Base-by-base conservation (phyloP, 345 rosid species). In the Erysimum cheiranthoides region DNA sequence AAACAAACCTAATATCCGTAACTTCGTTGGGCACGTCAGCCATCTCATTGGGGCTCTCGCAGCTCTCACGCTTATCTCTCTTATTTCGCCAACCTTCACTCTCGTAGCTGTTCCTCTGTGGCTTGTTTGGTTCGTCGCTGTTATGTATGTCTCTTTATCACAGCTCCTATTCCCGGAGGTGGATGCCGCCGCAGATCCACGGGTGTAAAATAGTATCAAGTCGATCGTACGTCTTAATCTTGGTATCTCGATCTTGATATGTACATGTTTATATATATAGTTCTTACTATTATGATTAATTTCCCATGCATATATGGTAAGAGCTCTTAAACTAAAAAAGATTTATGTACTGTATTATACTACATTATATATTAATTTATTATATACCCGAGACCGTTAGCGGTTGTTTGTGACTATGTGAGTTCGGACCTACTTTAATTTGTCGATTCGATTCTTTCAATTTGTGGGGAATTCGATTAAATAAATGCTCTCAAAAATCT, bases 41-140 rank as follows among this genome's bases (percentile, higher is more conserved):
- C 70, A 66, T 66, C 70, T 66, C 70, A 3, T 16, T 16, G 70
- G 70, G 10, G 70, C 58, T 50, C 57, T 66, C 4, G 31, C 70
- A 49, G 70, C 70, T 66, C 70, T 66, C 45, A 5, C 35, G 18
- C 30, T 66, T 42, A 12, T 49, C 42, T 66, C 13, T 2, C 40
- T 66, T 34, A 35, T 66, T 35, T 66, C 58, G 6, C 56, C 45
- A 31, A 66, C 4, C 43, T 32, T 66, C 32, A 6, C 58, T 49
- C 18, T 17, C 2, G 6, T 66, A 3, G 32, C 5, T 8, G 59
- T 14, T 66, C 34, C 59, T 31, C 31, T 66, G 18, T 66, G 46
- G 45, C 58, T 66, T 66, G 58, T 66, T 13, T 66, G 71, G 71
- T 49, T 66, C 46, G 35, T 46, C 2, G 13, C 21, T 21, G 32